Evolutionary conservation across 768 basidiomycete genomes (phyloP).

Genomic region (Kondoa subrosea): DNA sequence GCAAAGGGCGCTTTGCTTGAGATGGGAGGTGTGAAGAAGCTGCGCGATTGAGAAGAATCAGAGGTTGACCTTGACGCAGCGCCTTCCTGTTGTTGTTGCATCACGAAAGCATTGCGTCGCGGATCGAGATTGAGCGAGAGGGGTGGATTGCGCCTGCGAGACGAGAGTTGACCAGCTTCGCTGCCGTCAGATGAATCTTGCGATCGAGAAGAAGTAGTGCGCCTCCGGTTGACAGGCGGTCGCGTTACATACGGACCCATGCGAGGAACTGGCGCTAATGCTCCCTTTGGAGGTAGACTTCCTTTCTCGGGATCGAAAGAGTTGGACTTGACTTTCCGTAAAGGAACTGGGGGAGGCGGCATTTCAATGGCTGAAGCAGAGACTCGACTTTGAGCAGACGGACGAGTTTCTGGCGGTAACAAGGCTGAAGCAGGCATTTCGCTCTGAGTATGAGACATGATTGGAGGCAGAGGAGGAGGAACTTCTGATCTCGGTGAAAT

Average conservation of each 20-base stretch:
- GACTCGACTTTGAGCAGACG: neutral
- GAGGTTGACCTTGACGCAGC: neutral
- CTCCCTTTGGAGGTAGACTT: neutral
- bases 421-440: no score
- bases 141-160: constrained; percentile 24
- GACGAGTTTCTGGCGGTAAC: constrained; percentile 1
- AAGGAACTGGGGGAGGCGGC: constrained; percentile 2
- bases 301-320: neutral
- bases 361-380: neutral
- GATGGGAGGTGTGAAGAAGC: neutral
- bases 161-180: constrained; percentile 15
- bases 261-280: neutral
- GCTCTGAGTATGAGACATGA: no score
- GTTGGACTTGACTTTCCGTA: constrained; percentile 1
- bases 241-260: constrained; percentile 4
- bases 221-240: constrained; percentile 13
- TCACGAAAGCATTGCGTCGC: constrained; percentile 12
- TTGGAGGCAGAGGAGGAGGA: neutral
- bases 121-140: constrained; percentile 27
- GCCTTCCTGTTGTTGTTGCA: no score
- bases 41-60: neutral
- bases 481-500: neutral
- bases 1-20: neutral
- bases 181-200: constrained; percentile 14
- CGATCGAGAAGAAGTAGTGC: constrained; percentile 1